Percentiles rank a stretch among this genome's conserved stretches.
Conservation (phyloP, 2,329 filamentous ascomycete genomes). For the Aspergillus sp. region DNA sequence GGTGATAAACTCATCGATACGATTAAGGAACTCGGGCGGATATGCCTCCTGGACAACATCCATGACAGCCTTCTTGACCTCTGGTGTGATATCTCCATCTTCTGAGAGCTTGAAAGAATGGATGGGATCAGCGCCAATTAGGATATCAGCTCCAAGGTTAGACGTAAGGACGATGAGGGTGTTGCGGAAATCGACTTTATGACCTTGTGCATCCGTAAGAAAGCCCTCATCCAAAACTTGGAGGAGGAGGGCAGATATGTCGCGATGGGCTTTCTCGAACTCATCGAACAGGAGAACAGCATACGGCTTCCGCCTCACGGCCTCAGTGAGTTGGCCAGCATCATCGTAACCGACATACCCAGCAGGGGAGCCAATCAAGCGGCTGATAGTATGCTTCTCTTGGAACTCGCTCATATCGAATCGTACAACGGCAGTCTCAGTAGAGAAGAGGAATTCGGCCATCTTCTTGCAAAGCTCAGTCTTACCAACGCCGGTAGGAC, state of each 20-base stretch:
- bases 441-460: conserved; percentile 88
- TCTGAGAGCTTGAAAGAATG: conserved; percentile 63
- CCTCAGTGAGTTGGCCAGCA: conserved; percentile 92
- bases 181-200: conserved; percentile 95
- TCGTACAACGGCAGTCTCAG: conserved; percentile 82
- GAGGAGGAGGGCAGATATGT: conserved; percentile 86
- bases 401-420: conserved; percentile 99
- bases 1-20: conserved; percentile 94
- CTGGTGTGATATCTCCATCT: conserved; percentile 69
- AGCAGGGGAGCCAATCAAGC: conserved; percentile 87
- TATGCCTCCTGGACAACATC: conserved; percentile 75
- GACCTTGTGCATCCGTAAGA: conserved; percentile 90
- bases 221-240: conserved; percentile 97
- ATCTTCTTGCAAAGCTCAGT: conserved; percentile 97
- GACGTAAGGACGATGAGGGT: conserved; percentile 96
- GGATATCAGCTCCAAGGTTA: conserved; percentile 88
- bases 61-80: conserved; percentile 79
- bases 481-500: conserved; percentile 94
- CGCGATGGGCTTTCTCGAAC: conserved; percentile 95
- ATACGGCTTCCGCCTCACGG: conserved; percentile 91
- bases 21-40: conserved; percentile 92
- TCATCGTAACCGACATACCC: conserved; percentile 98
- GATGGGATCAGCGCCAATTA: conserved; percentile 71
- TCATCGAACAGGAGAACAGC: conserved; percentile 94
- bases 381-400: conserved; percentile 92